phyloP scores from a whole-genome alignment of 306 rosid genomes.

The Alnus glutinosa region DNA sequence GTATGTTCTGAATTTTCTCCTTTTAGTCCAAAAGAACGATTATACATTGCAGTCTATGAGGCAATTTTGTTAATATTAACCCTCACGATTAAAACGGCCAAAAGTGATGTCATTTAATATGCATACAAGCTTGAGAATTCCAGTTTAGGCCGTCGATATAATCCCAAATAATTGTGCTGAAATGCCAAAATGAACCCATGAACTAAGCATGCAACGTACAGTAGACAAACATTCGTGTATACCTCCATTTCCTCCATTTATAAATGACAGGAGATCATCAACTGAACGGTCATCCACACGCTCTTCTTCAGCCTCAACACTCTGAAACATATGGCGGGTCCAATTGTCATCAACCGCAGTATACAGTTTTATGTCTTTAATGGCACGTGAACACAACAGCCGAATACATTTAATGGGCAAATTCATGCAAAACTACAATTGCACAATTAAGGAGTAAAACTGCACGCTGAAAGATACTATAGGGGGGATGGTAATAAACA shows the following conservation, averaged over 20 bases:
- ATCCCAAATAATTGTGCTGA: neutral
- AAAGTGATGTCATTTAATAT: neutral
- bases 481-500: conserved; percentile 27
- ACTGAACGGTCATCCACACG: conserved; percentile 83
- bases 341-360: conserved; percentile 5
- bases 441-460: conserved; percentile 8
- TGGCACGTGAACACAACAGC: neutral
- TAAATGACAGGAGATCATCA: conserved; percentile 90
- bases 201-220: neutral
- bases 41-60: neutral
- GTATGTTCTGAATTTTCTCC: neutral
- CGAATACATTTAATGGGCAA: neutral
- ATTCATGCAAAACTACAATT: conserved; percentile 7
- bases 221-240: conserved; percentile 11
- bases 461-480: neutral
- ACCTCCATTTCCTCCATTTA: conserved; percentile 84
- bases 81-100: conserved; percentile 4
- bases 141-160: neutral
- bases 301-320: conserved; percentile 72
- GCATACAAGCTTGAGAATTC: neutral
- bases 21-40: neutral
- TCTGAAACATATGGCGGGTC: conserved; percentile 51
- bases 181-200: neutral
- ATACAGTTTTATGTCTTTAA: neutral
- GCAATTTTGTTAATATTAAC: conserved; percentile 1